These are phyloP conservation scores for Yamadazyma epiphylla DNA, from an alignment of 1,139 yeast species.

Conservation along the genomic window DNA sequence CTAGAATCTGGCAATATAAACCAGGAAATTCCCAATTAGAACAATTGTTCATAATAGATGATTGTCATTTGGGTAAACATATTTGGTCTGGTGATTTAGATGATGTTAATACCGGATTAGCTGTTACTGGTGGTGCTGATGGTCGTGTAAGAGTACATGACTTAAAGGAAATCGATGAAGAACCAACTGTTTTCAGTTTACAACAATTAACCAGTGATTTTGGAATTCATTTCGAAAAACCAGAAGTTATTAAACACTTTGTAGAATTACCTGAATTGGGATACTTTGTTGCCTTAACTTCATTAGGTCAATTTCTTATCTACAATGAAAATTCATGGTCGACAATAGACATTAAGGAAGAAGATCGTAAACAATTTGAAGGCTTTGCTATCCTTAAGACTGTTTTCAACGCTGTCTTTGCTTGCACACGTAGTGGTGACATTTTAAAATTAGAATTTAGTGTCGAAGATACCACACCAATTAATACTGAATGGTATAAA, in stretches of 20 bases:
- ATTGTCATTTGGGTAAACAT: constrained; percentile 81
- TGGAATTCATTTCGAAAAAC: constrained; percentile 27
- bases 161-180: constrained; percentile 19
- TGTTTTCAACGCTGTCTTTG: constrained; percentile 33
- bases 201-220: constrained; percentile 24
- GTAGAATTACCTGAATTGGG: constrained; percentile 33
- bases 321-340: constrained; percentile 17
- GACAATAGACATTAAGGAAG: constrained; percentile 26
- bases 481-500: constrained; percentile 17
- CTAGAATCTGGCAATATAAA: constrained; percentile 67
- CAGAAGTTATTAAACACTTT: constrained; percentile 64
- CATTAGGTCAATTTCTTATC: constrained; percentile 52
- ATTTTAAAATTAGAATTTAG: constrained; percentile 44
- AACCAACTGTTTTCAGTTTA: constrained; percentile 22
- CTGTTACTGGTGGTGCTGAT: constrained; percentile 87
- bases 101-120: constrained; percentile 32
- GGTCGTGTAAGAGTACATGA: constrained; percentile 71
- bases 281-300: constrained; percentile 55
- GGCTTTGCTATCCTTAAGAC: constrained; percentile 35
- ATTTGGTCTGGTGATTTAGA: constrained; percentile 79
- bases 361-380: constrained; percentile 24
- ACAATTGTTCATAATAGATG: constrained; percentile 35
- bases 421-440: constrained; percentile 54
- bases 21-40: constrained; percentile 19
- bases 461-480: constrained; percentile 11